Percentiles rank a stretch among this genome's conserved stretches.
These are phyloP conservation scores for Phytophthora pseudosyringae DNA, from an alignment of 352 stramenopile genomes.

Conservation along the genomic window DNA sequence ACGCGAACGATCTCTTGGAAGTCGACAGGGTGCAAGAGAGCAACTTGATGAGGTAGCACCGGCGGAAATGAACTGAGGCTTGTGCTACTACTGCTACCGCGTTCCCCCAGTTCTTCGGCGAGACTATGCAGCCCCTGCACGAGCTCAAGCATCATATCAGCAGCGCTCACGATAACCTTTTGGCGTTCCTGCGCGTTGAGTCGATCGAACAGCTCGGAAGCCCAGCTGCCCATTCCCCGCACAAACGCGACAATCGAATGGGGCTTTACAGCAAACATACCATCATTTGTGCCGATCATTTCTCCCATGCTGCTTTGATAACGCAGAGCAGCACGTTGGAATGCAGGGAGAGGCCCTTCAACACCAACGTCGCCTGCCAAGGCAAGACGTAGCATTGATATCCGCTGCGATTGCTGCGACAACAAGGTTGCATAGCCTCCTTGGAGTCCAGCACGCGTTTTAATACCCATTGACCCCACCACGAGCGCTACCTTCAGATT, in stretches of 20 bases:
- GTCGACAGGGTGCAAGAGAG: conserved; percentile 17
- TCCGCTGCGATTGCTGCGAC: conserved; percentile 27
- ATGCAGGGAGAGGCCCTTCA: conserved; percentile 29
- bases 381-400: conserved; percentile 31
- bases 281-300: conserved; percentile 28
- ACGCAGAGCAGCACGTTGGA: conserved; percentile 28
- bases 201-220: conserved; percentile 25
- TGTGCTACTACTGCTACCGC: conserved; percentile 5
- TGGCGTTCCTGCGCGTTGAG: conserved; percentile 21
- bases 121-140: conserved; percentile 21
- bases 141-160: conserved; percentile 24
- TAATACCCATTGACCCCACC: conserved; percentile 23
- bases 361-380: conserved; percentile 29
- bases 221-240: conserved; percentile 24
- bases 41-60: conserved; percentile 33
- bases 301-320: conserved; percentile 13
- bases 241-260: conserved; percentile 29
- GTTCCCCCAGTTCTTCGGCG: conserved; percentile 20
- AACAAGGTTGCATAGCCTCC: conserved; percentile 22
- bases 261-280: conserved; percentile 29
- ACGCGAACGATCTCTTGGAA: conserved; percentile 28
- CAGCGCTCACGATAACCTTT: conserved; percentile 19
- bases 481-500: conserved; percentile 27
- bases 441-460: conserved; percentile 26
- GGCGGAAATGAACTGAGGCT: conserved; percentile 28